phyloP scores from a whole-genome alignment of 306 rosid genomes.

The Vigna angularis region DNA sequence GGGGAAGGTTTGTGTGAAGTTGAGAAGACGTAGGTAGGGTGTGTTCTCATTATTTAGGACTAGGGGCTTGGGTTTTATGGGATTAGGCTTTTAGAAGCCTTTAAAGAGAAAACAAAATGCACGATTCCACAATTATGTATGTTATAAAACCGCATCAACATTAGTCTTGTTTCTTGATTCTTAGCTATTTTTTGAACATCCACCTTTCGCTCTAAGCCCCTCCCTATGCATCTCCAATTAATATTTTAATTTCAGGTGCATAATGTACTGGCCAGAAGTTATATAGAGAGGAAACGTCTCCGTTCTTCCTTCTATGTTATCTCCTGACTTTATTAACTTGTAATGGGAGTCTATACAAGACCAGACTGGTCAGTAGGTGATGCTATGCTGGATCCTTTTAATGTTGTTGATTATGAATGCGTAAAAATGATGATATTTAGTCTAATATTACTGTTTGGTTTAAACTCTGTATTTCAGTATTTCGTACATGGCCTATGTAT shows the following conservation, averaged over 20 bases:
- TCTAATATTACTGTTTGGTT: background rate
- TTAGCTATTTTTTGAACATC: conserved; percentile 1
- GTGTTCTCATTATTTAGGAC: background rate
- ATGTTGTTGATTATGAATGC: conserved; percentile 13
- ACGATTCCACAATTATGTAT: no score
- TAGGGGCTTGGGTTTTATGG: background rate
- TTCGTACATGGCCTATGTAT: background rate
- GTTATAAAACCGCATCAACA: background rate
- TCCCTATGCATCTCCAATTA: background rate
- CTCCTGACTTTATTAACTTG: background rate
- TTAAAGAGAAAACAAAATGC: background rate
- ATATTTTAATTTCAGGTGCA: background rate
- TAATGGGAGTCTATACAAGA: background rate
- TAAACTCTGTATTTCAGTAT: background rate
- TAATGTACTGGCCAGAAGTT: background rate
- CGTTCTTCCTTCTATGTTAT: background rate
- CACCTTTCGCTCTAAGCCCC: background rate
- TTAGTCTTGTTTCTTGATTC: background rate
- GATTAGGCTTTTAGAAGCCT: background rate
- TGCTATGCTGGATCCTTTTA: conserved; percentile 9
- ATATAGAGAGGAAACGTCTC: background rate
- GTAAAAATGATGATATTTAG: conserved; percentile 6
- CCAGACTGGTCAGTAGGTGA: background rate
- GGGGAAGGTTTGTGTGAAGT: no score
- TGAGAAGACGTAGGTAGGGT: background rate